Evolutionary conservation across 208 protist species (phyloP).

Genomic region (Crithidia fasciculata): DNA sequence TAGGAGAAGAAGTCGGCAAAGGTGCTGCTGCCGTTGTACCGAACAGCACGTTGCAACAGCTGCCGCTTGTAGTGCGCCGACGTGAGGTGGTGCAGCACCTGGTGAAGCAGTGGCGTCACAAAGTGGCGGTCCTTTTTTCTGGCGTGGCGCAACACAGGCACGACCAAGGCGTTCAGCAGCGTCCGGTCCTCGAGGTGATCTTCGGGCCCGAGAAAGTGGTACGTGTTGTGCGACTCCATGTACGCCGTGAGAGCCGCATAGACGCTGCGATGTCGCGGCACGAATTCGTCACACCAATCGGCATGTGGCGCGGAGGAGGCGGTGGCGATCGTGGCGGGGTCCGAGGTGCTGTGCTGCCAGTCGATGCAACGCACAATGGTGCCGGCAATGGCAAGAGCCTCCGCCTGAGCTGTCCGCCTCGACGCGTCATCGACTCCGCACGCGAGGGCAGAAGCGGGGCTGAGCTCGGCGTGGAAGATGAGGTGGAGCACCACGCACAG

Average conservation of each 20-base stretch:
- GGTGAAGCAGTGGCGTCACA: neutral
- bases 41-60: slow-evolving; percentile 41
- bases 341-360: slow-evolving; percentile 4
- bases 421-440: neutral
- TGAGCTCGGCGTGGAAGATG: neutral
- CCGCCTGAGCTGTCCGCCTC: neutral
- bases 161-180: slow-evolving; percentile 18
- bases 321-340: no score
- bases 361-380: slow-evolving; percentile 20
- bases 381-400: neutral
- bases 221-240: slow-evolving; percentile 4
- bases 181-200: slow-evolving; percentile 3
- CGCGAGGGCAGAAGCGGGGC: neutral
- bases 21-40: slow-evolving; percentile 31
- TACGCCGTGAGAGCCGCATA: slow-evolving; percentile 4
- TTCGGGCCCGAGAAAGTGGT: neutral
- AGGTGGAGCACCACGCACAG: slow-evolving; percentile 20
- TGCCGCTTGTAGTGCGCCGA: slow-evolving; percentile 20
- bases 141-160: slow-evolving; percentile 5
- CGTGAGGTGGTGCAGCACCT: slow-evolving; percentile 10
- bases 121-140: no score
- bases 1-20: slow-evolving; percentile 42
- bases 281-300: neutral
- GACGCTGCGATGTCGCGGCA: neutral
- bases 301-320: no score